Conservation (phyloP, 495 filamentous ascomycete genomes). For the Amphirosellinia nigrospora region DNA sequence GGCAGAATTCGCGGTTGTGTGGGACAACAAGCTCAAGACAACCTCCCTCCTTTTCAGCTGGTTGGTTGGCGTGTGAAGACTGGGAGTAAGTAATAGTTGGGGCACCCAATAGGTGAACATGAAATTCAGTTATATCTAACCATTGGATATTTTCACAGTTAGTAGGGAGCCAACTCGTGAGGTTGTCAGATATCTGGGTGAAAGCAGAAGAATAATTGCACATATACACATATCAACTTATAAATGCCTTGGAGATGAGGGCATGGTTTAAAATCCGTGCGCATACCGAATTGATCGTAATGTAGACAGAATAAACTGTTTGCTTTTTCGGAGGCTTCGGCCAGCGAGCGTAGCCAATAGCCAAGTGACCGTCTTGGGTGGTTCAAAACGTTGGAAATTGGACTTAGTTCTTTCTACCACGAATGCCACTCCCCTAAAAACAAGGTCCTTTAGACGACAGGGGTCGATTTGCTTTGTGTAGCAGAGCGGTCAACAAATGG, state of each 20-base stretch:
- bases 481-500: constrained; percentile 5
- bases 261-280: background rate
- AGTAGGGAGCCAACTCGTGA: background rate
- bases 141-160: background rate
- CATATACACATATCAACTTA: background rate
- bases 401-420: background rate
- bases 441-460: background rate
- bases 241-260: background rate
- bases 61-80: background rate
- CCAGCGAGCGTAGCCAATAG: background rate
- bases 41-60: background rate
- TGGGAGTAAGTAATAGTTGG: background rate
- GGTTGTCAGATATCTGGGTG: background rate
- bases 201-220: background rate
- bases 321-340: background rate
- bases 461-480: constrained; percentile 10
- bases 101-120: background rate
- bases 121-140: background rate
- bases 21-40: constrained; percentile 18
- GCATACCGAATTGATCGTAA: background rate
- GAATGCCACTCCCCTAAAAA: background rate
- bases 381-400: background rate
- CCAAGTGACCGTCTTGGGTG: background rate
- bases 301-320: background rate
- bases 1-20: constrained; percentile 15